Percentiles rank a stretch among this genome's conserved stretches.
phyloP scores from a whole-genome alignment of 2,329 filamentous ascomycete genomes.

The Diaporthe ilicicola region DNA sequence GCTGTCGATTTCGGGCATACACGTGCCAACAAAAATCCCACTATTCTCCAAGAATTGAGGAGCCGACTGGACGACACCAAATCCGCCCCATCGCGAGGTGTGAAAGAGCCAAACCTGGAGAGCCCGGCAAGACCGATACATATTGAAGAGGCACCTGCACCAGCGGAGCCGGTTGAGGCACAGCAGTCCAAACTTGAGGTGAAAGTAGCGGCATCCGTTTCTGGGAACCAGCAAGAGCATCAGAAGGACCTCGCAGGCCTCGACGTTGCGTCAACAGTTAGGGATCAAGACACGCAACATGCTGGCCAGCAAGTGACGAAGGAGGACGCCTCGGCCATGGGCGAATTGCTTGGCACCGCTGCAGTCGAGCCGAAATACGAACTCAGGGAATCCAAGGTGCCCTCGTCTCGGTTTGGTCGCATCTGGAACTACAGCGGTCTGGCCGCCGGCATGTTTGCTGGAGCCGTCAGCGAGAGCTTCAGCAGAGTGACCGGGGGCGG shows the following conservation, averaged over 20 bases:
- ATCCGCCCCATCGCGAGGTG: neutral
- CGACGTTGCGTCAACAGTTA: neutral
- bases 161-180: neutral
- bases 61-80: neutral
- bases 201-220: neutral
- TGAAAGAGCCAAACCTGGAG: neutral
- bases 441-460: conserved; percentile 94
- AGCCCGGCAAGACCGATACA: neutral
- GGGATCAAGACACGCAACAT: neutral
- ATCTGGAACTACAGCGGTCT: conserved; percentile 96
- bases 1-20: conserved; percentile 13
- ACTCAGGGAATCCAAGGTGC: conserved; percentile 88
- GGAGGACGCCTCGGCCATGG: conserved; percentile 39
- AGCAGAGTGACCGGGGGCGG: conserved; percentile 79
- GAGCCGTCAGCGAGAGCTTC: conserved; percentile 85
- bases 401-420: conserved; percentile 84
- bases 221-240: conserved; percentile 8
- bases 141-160: neutral
- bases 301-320: conserved; percentile 19
- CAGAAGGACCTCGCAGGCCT: neutral
- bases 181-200: neutral
- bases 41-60: conserved; percentile 18
- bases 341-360: conserved; percentile 36
- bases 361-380: conserved; percentile 60
- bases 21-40: neutral